These are phyloP conservation scores for Backusella parvicylindrica DNA, from an alignment of 192 early-diverging fungal genomes.

Conservation along the genomic window DNA sequence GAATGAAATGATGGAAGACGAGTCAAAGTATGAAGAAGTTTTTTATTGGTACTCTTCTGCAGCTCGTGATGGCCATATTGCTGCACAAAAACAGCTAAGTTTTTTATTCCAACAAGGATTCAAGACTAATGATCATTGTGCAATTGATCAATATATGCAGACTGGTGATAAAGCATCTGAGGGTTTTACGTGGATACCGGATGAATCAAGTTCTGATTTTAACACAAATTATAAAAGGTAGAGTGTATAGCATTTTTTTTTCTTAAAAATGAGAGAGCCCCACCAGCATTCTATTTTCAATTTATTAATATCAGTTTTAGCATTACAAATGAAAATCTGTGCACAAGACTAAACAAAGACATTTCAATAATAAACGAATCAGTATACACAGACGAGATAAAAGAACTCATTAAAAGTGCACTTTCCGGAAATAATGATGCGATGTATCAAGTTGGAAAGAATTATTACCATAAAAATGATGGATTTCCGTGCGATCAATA, in stretches of 20 bases:
- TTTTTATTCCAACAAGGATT: neutral
- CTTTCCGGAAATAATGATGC: neutral
- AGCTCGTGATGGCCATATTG: neutral
- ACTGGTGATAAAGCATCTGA: too few relatives aligned
- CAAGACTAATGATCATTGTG: neutral
- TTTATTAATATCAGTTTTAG: too few relatives aligned
- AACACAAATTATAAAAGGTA: neutral
- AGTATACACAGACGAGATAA: neutral
- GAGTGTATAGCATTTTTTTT: neutral
- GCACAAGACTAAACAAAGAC: neutral
- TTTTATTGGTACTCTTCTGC: neutral
- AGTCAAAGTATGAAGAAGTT: neutral
- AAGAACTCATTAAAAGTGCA: neutral
- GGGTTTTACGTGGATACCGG: too few relatives aligned
- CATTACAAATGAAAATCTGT: neutral
- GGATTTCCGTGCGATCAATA: neutral
- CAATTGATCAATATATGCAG: too few relatives aligned
- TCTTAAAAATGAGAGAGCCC: too few relatives aligned
- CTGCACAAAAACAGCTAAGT: neutral
- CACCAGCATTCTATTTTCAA: too few relatives aligned
- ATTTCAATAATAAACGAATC: neutral
- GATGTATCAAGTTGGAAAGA: neutral
- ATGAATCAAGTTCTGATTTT: neutral
- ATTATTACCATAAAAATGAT: neutral
- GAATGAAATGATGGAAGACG: neutral